Evolutionary conservation across 31 red algal genomes (phyloP), one percentile per base, ranked within the genome.

Genomic region (Odonthalia washingtoniensis): DNA sequence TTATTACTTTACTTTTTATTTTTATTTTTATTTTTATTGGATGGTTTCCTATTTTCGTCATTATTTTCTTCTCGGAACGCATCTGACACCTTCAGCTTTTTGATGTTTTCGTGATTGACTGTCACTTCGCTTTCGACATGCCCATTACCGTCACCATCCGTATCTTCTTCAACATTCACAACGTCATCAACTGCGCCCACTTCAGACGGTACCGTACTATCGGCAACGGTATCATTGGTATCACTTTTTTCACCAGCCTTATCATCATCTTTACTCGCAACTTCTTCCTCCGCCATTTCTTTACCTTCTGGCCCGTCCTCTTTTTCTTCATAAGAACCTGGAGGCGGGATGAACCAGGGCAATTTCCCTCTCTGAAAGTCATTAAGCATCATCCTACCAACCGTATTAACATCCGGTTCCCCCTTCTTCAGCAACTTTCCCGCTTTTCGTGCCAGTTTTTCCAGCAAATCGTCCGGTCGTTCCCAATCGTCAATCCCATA

Each of bases 351-450:
- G 65, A 94, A 98, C 94, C 94, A 96, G 5, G 93, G 97, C 43
- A 98, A 88, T 40, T 92, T 90, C 3, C 97, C 97, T n/a, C 93
- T 90, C 46, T 93, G 87, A 75, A 92, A 98, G 75, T 98, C 97
- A 40, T 74, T 75, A 12, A 98, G 46, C 78, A 98, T 65, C 92
- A 88, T 93, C 40, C 89, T 68, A 5, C 91, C 94, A 24, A 77
- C 90, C 5, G 92, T 91, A 65, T 88, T 95, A 30, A 91, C 46
- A 70, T 96, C 91, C 16, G 97, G 97, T 74, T 98, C 97, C 24
- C 94, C 94, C 16, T 78, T 76, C 45, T 91, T 93, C 57, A 96
- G 69, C 26, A 98, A 84, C 65, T 94, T 94, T 18, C 97, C 97
- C 42, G 78, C 68, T 77, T 91, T 90, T 21, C 80, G 46, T 40